Evolutionary conservation across 2,329 filamentous ascomycete species (phyloP).

Genomic region (Botryotinia narcissicola): DNA sequence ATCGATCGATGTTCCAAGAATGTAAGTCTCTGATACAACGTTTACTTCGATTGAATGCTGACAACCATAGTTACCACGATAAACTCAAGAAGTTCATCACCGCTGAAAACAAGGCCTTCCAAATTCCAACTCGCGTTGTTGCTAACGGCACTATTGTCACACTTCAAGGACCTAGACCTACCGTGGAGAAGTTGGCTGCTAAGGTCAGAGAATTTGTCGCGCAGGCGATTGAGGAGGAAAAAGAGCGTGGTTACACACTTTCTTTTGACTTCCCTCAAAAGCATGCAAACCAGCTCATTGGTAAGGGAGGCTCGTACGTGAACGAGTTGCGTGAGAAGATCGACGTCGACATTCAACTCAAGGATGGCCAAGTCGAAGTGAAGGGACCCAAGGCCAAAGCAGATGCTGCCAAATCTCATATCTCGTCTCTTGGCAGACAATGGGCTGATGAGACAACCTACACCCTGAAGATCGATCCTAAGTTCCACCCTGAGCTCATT

Average conservation of each 20-base stretch:
- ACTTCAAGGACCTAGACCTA: slow-evolving; percentile 72
- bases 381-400: slow-evolving; percentile 96
- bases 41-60: slow-evolving; percentile 27
- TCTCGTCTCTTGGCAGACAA: slow-evolving; percentile 73
- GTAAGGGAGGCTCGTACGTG: slow-evolving; percentile 66
- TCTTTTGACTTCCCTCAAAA: slow-evolving; percentile 94
- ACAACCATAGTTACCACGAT: slow-evolving; percentile 54
- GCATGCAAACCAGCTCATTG: slow-evolving; percentile 80
- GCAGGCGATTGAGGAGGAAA: slow-evolving; percentile 88
- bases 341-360: slow-evolving; percentile 77
- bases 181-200: slow-evolving; percentile 67
- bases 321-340: slow-evolving; percentile 64
- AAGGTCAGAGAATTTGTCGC: slow-evolving; percentile 79
- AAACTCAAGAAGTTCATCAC: slow-evolving; percentile 63
- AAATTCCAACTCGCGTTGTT: slow-evolving; percentile 60
- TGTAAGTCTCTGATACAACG: slow-evolving; percentile 41
- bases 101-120: slow-evolving; percentile 58
- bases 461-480: slow-evolving; percentile 83
- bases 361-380: slow-evolving; percentile 91
- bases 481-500: slow-evolving; percentile 93
- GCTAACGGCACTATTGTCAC: slow-evolving; percentile 61
- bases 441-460: slow-evolving; percentile 90
- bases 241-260: slow-evolving; percentile 83
- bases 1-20: slow-evolving; percentile 57
- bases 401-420: slow-evolving; percentile 79